Conservation (phyloP, 176 grass and related monocot genomes). For the Cocos nucifera region DNA sequence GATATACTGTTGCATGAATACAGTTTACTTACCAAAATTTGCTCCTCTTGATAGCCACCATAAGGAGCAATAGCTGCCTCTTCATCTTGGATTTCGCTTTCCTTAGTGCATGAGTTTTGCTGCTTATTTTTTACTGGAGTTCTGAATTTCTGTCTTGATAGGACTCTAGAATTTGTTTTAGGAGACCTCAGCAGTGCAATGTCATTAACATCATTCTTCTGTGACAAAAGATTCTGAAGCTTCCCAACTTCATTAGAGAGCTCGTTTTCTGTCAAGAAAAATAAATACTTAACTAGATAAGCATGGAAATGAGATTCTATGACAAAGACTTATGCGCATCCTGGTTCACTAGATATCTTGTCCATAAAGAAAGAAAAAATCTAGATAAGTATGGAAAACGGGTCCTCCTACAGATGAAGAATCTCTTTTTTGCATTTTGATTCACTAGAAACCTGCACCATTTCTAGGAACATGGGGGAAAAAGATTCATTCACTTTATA, state of each 20-base stretch:
- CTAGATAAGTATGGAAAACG: no score
- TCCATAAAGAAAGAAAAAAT: no score
- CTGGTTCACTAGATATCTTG: neutral
- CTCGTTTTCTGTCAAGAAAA: conserved; percentile 37
- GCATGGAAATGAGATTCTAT: neutral
- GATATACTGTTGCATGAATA: no score
- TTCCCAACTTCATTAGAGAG: conserved; percentile 41
- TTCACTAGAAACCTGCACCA: no score
- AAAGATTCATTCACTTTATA: no score
- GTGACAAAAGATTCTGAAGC: conserved; percentile 42
- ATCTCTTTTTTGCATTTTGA: no score
- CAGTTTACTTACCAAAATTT: conserved; percentile 16
- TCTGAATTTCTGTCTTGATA: conserved; percentile 6
- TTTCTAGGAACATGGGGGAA: no score
- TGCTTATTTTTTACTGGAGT: conserved; percentile 6
- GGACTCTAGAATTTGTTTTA: conserved; percentile 5
- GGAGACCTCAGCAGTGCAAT: neutral
- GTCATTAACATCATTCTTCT: conserved; percentile 31
- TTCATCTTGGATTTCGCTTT: neutral
- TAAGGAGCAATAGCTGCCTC: conserved; percentile 5
- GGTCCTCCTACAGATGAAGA: no score
- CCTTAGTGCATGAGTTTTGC: conserved; percentile 6
- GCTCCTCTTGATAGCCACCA: conserved; percentile 14
- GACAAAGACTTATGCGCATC: neutral
- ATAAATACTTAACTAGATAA: neutral